phyloP scores from a whole-genome alignment of 441 rosid species.

The Melastoma candidum region DNA sequence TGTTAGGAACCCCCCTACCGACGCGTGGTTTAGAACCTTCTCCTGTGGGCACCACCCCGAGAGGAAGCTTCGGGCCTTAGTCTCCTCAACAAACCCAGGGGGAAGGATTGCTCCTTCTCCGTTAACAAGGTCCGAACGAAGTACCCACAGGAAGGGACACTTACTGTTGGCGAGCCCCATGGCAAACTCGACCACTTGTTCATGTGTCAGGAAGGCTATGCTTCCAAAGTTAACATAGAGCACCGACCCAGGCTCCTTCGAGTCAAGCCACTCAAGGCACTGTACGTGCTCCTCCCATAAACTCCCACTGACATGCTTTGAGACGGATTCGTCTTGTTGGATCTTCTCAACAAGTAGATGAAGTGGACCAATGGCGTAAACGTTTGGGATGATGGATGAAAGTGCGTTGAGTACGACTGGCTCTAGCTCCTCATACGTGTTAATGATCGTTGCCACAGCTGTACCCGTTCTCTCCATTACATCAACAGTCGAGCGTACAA shows the following conservation, averaged over 20 bases:
- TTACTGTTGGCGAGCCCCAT: slow-evolving; percentile 49
- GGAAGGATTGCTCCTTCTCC: slow-evolving; percentile 37
- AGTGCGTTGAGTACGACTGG: no score
- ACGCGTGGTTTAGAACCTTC: slow-evolving; percentile 32
- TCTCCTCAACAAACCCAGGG: slow-evolving; percentile 25
- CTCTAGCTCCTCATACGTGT: no score
- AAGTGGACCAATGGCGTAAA: no score
- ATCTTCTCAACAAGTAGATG: no score
- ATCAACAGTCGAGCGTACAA: no score
- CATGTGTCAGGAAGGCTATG: slow-evolving; percentile 28
- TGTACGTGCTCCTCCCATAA: slow-evolving; percentile 39
- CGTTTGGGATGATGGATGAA: no score
- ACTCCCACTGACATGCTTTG: slow-evolving; percentile 8
- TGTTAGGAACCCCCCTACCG: slow-evolving; percentile 40
- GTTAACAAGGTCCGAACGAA: slow-evolving; percentile 36
- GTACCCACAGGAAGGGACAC: slow-evolving; percentile 26
- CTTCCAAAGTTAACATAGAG: slow-evolving; percentile 49
- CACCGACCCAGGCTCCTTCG: slow-evolving; percentile 29
- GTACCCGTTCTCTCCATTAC: no score
- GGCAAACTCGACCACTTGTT: slow-evolving; percentile 41
- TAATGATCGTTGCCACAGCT: no score
- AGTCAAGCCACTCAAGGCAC: slow-evolving; percentile 38
- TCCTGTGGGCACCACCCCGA: slow-evolving; percentile 49
- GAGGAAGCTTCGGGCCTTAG: slow-evolving; percentile 30
- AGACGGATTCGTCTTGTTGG: no score